A percentile compares a stretch with the other conserved stretches of the same genome.
Evolutionary conservation across 2,329 filamentous ascomycete species (phyloP).

Genomic region (Calonectria ilicicola): DNA sequence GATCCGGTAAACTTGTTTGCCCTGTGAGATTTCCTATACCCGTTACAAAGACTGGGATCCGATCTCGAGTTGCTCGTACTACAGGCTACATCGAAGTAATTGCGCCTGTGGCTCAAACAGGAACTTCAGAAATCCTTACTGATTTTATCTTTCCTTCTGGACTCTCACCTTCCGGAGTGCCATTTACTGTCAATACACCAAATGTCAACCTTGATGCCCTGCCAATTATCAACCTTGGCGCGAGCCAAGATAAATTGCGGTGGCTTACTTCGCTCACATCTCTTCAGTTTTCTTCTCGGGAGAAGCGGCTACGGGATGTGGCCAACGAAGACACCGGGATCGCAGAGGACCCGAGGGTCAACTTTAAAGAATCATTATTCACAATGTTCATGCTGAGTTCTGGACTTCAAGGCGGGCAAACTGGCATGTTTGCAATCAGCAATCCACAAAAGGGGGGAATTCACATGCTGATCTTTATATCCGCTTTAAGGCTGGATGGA

Average conservation of each 20-base stretch:
- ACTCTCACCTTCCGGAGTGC: slow-evolving; percentile 44
- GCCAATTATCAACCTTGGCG: slow-evolving; percentile 53
- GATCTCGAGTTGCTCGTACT: slow-evolving; percentile 56
- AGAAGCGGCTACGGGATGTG: slow-evolving; percentile 51
- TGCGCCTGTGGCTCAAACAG: slow-evolving; percentile 46
- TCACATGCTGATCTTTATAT: slow-evolving; percentile 56
- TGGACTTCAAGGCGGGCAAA: slow-evolving; percentile 58
- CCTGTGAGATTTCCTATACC: slow-evolving; percentile 56
- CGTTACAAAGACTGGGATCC: slow-evolving; percentile 49
- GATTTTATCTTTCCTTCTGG: slow-evolving; percentile 53
- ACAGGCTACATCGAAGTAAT: slow-evolving; percentile 60
- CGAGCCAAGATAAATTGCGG: slow-evolving; percentile 46
- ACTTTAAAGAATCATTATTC: slow-evolving; percentile 63
- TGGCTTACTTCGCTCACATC: slow-evolving; percentile 56
- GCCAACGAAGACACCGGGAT: slow-evolving; percentile 35
- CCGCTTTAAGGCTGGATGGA: slow-evolving; percentile 57
- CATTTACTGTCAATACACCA: slow-evolving; percentile 52
- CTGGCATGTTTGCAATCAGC: slow-evolving; percentile 57
- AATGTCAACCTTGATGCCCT: slow-evolving; percentile 59
- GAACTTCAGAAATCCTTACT: slow-evolving; percentile 36
- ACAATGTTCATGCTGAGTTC: slow-evolving; percentile 60
- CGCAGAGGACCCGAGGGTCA: slow-evolving; percentile 49
- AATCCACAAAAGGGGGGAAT: slow-evolving; percentile 51
- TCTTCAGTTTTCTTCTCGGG: slow-evolving; percentile 55
- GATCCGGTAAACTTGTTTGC: slow-evolving; percentile 43